A percentile compares a stretch with the other conserved stretches of the same genome.
These are phyloP conservation scores for Xylariales sp. DNA, from an alignment of 2,329 filamentous ascomycete species.

Conservation along the genomic window DNA sequence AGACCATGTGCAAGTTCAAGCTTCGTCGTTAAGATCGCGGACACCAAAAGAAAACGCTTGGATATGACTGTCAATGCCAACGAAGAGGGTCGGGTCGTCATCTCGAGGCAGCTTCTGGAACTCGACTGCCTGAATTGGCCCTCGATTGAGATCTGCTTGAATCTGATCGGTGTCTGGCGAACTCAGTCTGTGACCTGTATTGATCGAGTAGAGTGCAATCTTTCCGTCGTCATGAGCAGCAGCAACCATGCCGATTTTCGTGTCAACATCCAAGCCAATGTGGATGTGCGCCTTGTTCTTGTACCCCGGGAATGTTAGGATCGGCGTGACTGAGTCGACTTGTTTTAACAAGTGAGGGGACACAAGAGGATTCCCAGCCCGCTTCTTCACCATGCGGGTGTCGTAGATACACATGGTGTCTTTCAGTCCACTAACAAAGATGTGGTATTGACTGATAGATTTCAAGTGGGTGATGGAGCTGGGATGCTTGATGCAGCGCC, in stretches of 20 bases:
- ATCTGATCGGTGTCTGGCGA: slow-evolving; percentile 17
- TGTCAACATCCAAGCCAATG: slow-evolving; percentile 48
- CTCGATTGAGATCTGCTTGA: slow-evolving; percentile 1
- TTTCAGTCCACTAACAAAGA: slow-evolving; percentile 48
- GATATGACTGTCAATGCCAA: slow-evolving; percentile 33
- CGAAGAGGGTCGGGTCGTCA: slow-evolving; percentile 40
- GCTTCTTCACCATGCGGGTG: slow-evolving; percentile 35
- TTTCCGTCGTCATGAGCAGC: slow-evolving; percentile 48
- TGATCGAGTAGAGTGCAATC: slow-evolving; percentile 45
- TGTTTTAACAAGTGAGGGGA: background rate
- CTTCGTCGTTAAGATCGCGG: slow-evolving; percentile 28
- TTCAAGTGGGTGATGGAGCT: slow-evolving; percentile 46
- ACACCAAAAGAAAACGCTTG: slow-evolving; percentile 41
- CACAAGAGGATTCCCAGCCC: background rate
- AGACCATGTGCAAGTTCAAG: too few species aligned
- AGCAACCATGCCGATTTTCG: slow-evolving; percentile 44
- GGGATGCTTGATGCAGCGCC: slow-evolving; percentile 25
- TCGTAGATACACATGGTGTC: slow-evolving; percentile 53
- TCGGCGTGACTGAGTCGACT: slow-evolving; percentile 22
- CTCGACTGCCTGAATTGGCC: slow-evolving; percentile 37
- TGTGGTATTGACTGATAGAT: slow-evolving; percentile 42
- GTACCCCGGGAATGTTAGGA: slow-evolving; percentile 46
- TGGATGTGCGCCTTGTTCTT: slow-evolving; percentile 42
- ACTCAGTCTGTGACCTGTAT: slow-evolving; percentile 36
- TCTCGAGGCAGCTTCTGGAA: slow-evolving; percentile 43